Conservation (phyloP, 371 early-diverging fungal species). For the Mucor irregularis region DNA sequence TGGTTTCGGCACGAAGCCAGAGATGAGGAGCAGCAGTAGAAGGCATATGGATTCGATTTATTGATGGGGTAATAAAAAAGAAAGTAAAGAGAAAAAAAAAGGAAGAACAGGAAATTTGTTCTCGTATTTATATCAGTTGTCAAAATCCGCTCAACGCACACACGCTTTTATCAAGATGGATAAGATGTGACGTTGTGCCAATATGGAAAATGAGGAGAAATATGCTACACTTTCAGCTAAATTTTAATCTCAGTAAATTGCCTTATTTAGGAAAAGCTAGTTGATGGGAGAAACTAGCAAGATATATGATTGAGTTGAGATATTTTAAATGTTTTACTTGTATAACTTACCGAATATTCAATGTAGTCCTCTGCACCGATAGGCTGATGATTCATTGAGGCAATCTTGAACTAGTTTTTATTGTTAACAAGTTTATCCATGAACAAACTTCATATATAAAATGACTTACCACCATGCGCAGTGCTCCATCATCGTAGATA, state of each 20-base stretch:
- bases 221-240: background rate
- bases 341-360: background rate
- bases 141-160: too few relatives aligned
- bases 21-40: constrained; percentile 62
- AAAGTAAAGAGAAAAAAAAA: constrained; percentile 2
- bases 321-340: too few relatives aligned
- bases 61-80: background rate
- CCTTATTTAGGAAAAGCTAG: constrained; percentile 18
- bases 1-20: constrained; percentile 97
- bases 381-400: too few relatives aligned
- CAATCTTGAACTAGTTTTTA: too few relatives aligned
- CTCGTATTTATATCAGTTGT: constrained; percentile 13
- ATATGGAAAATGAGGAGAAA: too few relatives aligned
- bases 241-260: constrained; percentile 25
- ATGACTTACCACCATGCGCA: constrained; percentile 35
- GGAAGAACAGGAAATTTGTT: background rate
- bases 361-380: background rate
- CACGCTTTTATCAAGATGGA: too few relatives aligned
- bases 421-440: too few relatives aligned
- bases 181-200: constrained; percentile 31
- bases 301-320: too few relatives aligned
- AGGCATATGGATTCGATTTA: background rate
- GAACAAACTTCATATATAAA: too few relatives aligned
- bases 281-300: constrained; percentile 23
- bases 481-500: constrained; percentile 27